Evolutionary conservation across 108 stramenopile species (phyloP).

Genomic region (Conticribra weissflogii): DNA sequence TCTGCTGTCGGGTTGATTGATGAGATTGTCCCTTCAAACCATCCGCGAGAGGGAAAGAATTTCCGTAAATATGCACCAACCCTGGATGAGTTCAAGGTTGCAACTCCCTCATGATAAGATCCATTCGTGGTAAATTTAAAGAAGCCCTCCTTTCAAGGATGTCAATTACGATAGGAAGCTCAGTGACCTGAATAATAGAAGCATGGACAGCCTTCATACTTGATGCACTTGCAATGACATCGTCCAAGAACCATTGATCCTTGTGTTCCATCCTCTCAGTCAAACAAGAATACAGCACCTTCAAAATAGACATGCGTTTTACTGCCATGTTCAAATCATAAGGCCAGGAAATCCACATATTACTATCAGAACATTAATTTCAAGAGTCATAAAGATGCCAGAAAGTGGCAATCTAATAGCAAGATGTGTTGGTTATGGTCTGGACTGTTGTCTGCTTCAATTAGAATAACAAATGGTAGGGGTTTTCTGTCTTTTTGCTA

Average conservation of each 20-base stretch:
- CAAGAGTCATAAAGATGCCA: neutral
- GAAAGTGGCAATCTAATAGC: neutral
- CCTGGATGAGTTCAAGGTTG: neutral
- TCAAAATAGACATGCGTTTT: neutral
- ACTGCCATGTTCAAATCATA: neutral
- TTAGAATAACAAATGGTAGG: neutral
- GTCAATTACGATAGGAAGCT: neutral
- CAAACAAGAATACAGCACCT: neutral
- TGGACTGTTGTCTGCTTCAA: neutral
- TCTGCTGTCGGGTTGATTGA: neutral
- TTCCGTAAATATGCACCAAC: neutral
- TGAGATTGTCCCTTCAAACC: neutral
- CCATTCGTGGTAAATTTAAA: no score
- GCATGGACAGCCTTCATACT: neutral
- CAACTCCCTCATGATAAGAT: neutral
- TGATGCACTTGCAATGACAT: neutral
- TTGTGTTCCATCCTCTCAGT: neutral
- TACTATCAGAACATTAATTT: conserved; percentile 3
- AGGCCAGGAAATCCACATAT: conserved; percentile 1
- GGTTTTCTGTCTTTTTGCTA: neutral
- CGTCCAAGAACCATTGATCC: neutral
- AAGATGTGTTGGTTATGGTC: conserved; percentile 4
- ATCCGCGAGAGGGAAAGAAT: neutral
- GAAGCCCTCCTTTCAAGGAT: no score
- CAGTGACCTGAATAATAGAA: neutral